These are phyloP conservation scores for Fibroporia radiculosa DNA, from an alignment of 768 basidiomycete species.

Conservation along the genomic window DNA sequence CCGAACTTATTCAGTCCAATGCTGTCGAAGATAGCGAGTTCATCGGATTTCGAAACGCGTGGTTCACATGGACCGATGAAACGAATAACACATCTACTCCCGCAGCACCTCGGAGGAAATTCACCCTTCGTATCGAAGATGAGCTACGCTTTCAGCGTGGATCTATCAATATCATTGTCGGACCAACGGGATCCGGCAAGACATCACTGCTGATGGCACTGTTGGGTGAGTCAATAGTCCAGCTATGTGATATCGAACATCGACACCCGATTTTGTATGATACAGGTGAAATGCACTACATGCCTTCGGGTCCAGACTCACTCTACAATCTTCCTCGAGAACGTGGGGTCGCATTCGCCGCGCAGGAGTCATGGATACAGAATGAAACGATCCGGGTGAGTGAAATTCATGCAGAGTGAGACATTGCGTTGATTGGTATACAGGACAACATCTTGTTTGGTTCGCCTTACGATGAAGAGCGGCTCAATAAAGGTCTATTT, in stretches of 20 bases:
- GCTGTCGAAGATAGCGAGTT: slow-evolving; percentile 1
- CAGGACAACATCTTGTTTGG: slow-evolving; percentile 48
- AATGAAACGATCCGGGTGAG: slow-evolving; percentile 34
- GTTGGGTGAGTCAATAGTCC: slow-evolving; percentile 47
- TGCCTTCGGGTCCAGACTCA: slow-evolving; percentile 24
- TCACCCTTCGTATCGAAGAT: slow-evolving; percentile 42
- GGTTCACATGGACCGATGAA: slow-evolving; percentile 48
- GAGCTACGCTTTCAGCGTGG: slow-evolving; percentile 48
- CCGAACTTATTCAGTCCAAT: slow-evolving; percentile 2
- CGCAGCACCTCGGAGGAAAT: slow-evolving; percentile 28
- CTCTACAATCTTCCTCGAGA: slow-evolving; percentile 35
- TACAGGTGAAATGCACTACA: slow-evolving; percentile 54
- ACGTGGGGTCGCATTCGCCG: slow-evolving; percentile 38
- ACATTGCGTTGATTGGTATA: slow-evolving; percentile 35
- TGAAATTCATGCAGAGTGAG: slow-evolving; percentile 39
- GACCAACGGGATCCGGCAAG: slow-evolving; percentile 52
- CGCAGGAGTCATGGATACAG: slow-evolving; percentile 43
- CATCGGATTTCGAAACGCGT: slow-evolving; percentile 48
- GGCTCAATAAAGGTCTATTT: slow-evolving; percentile 33
- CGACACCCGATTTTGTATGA: slow-evolving; percentile 61
- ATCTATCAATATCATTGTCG: slow-evolving; percentile 49
- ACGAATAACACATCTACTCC: slow-evolving; percentile 27
- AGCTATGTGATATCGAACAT: slow-evolving; percentile 62
- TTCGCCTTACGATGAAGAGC: slow-evolving; percentile 33
- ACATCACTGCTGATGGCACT: slow-evolving; percentile 40